Percentiles rank a stretch among this genome's conserved stretches.
These are phyloP conservation scores for Pseudogymnoascus verrucosus DNA, from an alignment of 2,329 filamentous ascomycete species.

Conservation along the genomic window DNA sequence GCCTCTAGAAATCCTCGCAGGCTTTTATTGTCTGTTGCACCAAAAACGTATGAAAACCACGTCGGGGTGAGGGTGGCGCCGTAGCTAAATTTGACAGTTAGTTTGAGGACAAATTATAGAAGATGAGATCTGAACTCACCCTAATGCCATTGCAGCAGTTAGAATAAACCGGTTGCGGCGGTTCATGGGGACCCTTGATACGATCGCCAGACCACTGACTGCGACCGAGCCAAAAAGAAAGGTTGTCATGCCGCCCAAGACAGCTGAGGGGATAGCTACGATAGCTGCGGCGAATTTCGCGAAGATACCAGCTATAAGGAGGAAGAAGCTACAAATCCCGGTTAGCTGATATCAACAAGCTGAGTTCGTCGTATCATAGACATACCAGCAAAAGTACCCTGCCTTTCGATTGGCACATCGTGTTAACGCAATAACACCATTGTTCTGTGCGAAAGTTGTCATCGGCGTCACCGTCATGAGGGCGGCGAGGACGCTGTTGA, in stretches of 20 bases:
- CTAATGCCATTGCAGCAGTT: conserved; percentile 64
- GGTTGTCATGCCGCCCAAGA: conserved; percentile 67
- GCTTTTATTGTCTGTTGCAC: conserved; percentile 54
- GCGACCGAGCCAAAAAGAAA: conserved; percentile 74
- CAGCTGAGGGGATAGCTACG: conserved; percentile 62
- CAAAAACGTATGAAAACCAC: conserved; percentile 66
- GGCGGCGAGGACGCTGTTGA: conserved; percentile 67
- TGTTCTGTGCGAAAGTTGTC: conserved; percentile 76
- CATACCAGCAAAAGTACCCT: conserved; percentile 59
- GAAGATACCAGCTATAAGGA: conserved; percentile 74
- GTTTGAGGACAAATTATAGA: background rate
- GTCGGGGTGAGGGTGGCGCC: conserved; percentile 57
- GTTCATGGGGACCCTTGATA: conserved; percentile 53
- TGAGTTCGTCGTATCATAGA: too few species aligned
- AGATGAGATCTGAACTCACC: conserved; percentile 27
- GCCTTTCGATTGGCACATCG: conserved; percentile 74
- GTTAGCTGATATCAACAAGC: background rate
- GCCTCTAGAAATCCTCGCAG: conserved; percentile 70
- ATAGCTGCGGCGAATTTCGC: conserved; percentile 76
- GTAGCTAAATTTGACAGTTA: conserved; percentile 32
- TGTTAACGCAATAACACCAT: conserved; percentile 75
- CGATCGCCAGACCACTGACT: conserved; percentile 69
- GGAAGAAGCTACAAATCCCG: conserved; percentile 46
- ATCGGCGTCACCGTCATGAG: conserved; percentile 75
- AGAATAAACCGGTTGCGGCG: conserved; percentile 76